Conservation (phyloP, 352 stramenopile genomes). For the Globisporangium uncinulatum region DNA sequence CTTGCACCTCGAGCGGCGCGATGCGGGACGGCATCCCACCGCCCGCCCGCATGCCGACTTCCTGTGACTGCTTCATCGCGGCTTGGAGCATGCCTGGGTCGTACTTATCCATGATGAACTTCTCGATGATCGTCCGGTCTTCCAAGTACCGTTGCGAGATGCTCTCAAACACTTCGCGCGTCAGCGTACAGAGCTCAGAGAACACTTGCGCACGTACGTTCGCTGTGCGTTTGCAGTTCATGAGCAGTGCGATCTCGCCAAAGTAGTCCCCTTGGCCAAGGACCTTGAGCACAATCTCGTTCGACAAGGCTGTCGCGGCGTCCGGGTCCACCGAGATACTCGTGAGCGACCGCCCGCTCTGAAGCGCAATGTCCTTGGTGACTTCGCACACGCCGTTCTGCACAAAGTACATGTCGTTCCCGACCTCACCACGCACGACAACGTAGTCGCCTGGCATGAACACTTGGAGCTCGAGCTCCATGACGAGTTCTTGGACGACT, state of each 20-base stretch:
- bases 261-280: constrained; percentile 79
- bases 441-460: constrained; percentile 86
- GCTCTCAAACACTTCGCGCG: constrained; percentile 67
- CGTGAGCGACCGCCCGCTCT: constrained; percentile 4
- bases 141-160: constrained; percentile 74
- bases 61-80: constrained; percentile 69
- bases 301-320: not conserved
- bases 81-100: constrained; percentile 66
- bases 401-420: constrained; percentile 88
- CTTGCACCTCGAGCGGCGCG: constrained; percentile 5
- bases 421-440: constrained; percentile 74
- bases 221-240: constrained; percentile 82
- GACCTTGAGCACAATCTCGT: constrained; percentile 63
- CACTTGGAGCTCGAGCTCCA: constrained; percentile 76
- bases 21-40: constrained; percentile 7
- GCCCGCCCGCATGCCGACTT: constrained; percentile 44
- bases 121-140: constrained; percentile 74
- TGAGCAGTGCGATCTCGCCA: constrained; percentile 71
- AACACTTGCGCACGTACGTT: constrained; percentile 71
- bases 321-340: constrained; percentile 2
- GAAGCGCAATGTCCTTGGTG: constrained; percentile 46
- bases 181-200: constrained; percentile 71
- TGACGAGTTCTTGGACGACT: constrained; percentile 79
- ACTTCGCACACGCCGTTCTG: constrained; percentile 75
- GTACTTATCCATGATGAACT: constrained; percentile 86